phyloP scores from a whole-genome alignment of 129 eudicot species.

The Flaveria bidentis region DNA sequence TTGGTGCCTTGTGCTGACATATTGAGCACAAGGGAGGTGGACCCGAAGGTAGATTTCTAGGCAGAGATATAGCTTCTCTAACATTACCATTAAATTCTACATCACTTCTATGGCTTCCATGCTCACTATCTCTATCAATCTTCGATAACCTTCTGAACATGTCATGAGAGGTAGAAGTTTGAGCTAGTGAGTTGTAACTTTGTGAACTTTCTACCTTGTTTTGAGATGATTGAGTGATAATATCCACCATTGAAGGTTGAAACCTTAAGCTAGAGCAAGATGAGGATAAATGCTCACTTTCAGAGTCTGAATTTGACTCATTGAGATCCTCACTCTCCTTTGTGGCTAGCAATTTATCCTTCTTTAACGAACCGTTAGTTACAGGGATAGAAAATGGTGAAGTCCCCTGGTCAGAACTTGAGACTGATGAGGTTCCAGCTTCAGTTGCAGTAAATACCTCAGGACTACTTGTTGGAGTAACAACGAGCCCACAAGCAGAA shows the following conservation, averaged over 20 bases:
- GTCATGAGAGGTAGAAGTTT: conserved; percentile 46
- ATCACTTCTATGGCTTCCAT: conserved; percentile 58
- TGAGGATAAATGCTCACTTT: conserved; percentile 54
- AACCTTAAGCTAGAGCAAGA: conserved; percentile 77
- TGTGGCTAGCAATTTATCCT: conserved; percentile 34
- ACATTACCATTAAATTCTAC: conserved; percentile 67
- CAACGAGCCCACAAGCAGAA: conserved; percentile 57
- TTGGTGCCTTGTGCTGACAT: conserved; percentile 96
- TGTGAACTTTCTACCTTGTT: conserved; percentile 44
- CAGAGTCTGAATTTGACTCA: conserved; percentile 75
- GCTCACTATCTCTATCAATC: conserved; percentile 58
- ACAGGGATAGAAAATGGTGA: conserved; percentile 68
- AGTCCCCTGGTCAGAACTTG: conserved; percentile 92
- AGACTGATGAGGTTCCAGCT: conserved; percentile 90
- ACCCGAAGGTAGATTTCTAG: conserved; percentile 64
- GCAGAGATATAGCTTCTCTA: conserved; percentile 80
- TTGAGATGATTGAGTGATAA: conserved; percentile 44
- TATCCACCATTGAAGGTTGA: conserved; percentile 78
- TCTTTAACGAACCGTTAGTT: conserved; percentile 35
- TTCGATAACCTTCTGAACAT: conserved; percentile 55
- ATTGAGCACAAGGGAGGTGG: conserved; percentile 96
- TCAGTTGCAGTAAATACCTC: conserved; percentile 88
- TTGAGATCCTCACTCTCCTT: conserved; percentile 46
- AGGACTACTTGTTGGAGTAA: conserved; percentile 95
- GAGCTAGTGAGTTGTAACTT: conserved; percentile 22